Base-by-base conservation (phyloP, 1,284 basidiomycete species). In the Xanthoconium separans region DNA sequence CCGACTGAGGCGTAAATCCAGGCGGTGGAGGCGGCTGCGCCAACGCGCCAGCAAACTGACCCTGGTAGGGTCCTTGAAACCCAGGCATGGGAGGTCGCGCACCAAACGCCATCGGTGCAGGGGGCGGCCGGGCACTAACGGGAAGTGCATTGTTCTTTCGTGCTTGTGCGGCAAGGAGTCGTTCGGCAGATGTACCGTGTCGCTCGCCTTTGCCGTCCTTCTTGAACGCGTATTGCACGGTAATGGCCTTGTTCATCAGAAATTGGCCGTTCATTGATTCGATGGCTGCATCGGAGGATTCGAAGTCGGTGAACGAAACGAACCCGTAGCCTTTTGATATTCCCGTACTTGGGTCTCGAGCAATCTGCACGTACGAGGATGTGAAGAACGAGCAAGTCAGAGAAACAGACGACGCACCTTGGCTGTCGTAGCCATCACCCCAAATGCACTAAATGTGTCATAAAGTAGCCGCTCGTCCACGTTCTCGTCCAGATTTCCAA, bases 201-300 rank as follows among this genome's bases (percentile, higher is more conserved):
- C 95, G 84, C 72, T 99, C 96, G 57, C 95, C 95, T 72, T 98
- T 98, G 52, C 93, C 93, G 65, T 99, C 97, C 77, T 98, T 98
- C 74, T 98, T 98, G 82, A 98, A 96, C 5, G 96, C 96, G 70
- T 97, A 98, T 71, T 96, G 93, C 15, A 98, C 95, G 16, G 88
- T 88, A 68, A 98, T 92, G 55, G 95, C 90, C 73, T 97, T 97
- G 79, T 98, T 98, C 87, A 96, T 95, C 44, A 99, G 80, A 82
- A 94, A 98, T 68, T 99, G 96, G 45, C 87, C 86, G 65, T 98
- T 96, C 93, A 99, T 95, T 20, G 93, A 85, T 73, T 98, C 95
- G 56, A 97, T 85, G 6, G 97, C 96, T 16, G 93, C 92, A 72
- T 99, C 97, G 18, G 95, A 93, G 7, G 95, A 86, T 69, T 99